A percentile compares a stretch with the other conserved stretches of the same genome.
Conservation (phyloP, 2,329 filamentous ascomycete genomes). For the Byssoonygena ceratinophila region DNA sequence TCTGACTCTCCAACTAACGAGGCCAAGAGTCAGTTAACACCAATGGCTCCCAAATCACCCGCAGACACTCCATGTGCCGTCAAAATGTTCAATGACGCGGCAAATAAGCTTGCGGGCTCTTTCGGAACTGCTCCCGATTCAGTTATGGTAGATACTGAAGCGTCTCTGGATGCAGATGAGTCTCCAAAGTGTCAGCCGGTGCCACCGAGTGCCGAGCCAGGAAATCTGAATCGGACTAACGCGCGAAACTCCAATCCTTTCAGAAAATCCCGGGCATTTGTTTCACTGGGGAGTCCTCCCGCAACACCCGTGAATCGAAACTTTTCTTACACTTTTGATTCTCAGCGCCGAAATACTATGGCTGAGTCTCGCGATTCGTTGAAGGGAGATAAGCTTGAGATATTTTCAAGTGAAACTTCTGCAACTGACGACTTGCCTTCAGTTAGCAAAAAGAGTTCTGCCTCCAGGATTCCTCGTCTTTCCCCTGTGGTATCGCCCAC, state of each 20-base stretch:
- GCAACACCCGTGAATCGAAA: constrained; percentile 4
- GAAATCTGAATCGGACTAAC: neutral
- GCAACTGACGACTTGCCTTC: constrained; percentile 1
- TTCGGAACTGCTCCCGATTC: neutral
- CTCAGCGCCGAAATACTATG: neutral
- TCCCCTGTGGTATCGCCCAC: constrained; percentile 11
- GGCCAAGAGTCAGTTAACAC: neutral
- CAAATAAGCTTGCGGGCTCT: constrained; percentile 2
- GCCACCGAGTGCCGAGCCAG: neutral
- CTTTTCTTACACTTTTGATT: constrained; percentile 11
- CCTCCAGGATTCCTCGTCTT: constrained; percentile 16
- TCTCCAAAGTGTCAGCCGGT: neutral
- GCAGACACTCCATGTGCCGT: constrained; percentile 2
- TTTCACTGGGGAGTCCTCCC: neutral
- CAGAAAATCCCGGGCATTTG: constrained; percentile 1
- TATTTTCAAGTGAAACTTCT: neutral
- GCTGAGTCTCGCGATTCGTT: neutral
- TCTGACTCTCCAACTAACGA: neutral
- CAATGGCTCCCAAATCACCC: neutral
- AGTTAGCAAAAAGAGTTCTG: neutral
- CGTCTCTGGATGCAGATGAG: neutral
- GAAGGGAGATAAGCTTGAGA: neutral
- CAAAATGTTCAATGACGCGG: constrained; percentile 12
- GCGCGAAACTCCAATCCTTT: constrained; percentile 14
- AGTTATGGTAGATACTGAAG: neutral